These are phyloP conservation scores for Calocera cornea DNA, from an alignment of 768 basidiomycete species.

Conservation along the genomic window DNA sequence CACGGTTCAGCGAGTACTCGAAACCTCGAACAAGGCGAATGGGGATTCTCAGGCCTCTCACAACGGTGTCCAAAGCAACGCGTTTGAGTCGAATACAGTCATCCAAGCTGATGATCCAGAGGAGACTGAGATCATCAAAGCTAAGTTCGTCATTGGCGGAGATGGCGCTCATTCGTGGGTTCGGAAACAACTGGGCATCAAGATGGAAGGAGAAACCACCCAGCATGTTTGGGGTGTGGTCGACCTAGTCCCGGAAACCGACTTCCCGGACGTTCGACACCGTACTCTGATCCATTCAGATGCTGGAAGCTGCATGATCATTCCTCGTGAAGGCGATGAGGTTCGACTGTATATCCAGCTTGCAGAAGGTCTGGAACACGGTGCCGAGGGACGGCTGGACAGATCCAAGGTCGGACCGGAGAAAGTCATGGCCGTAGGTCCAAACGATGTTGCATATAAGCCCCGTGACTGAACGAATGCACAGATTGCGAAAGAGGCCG, in stretches of 20 bases:
- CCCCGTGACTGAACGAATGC: background rate
- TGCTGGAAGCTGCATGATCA: constrained; percentile 11
- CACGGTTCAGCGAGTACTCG: background rate
- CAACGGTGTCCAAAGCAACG: background rate
- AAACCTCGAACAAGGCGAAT: background rate
- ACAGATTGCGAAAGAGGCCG: constrained; percentile 6
- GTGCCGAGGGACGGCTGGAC: background rate
- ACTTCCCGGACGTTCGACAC: constrained; percentile 15
- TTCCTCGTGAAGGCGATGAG: constrained; percentile 2
- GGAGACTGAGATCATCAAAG: constrained; percentile 40
- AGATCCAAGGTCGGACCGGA: constrained; percentile 1
- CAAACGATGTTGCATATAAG: background rate
- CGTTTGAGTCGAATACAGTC: background rate
- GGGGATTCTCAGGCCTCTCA: background rate
- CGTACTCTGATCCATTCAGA: constrained; percentile 16
- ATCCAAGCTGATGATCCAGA: constrained; percentile 8
- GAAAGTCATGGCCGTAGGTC: constrained; percentile 9
- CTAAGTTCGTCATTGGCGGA: constrained; percentile 63
- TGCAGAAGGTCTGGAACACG: background rate
- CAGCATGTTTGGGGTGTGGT: constrained; percentile 18
- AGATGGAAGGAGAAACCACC: constrained; percentile 16
- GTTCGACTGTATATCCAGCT: constrained; percentile 1
- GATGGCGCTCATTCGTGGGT: constrained; percentile 31
- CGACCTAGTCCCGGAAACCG: constrained; percentile 14
- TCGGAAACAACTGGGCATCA: constrained; percentile 11